Percentiles rank a stretch among this genome's conserved stretches.
Evolutionary conservation across 108 stramenopile genomes (phyloP).

Genomic region (Pseudonitzschia multistriata): DNA sequence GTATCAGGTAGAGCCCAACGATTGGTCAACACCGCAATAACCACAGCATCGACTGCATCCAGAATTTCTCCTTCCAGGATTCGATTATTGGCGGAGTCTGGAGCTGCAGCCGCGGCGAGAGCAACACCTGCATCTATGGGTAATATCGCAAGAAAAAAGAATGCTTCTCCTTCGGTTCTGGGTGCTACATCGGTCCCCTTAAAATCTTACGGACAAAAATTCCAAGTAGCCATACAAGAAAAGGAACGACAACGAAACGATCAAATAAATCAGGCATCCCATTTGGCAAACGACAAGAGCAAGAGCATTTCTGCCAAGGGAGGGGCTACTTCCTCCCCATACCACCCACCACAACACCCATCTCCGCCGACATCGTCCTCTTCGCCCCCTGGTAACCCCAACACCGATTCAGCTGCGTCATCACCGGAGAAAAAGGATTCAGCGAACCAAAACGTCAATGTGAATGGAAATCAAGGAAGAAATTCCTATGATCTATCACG

Average conservation of each 20-base stretch:
- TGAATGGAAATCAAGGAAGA: too few species aligned
- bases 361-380: not conserved
- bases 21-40: slow-evolving; percentile 16
- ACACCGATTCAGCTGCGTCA: too few species aligned
- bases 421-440: too few species aligned
- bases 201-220: slow-evolving; percentile 24
- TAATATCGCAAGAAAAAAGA: not conserved
- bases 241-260: not conserved
- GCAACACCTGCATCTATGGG: not conserved
- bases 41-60: slow-evolving; percentile 6
- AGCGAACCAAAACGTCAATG: too few species aligned
- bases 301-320: slow-evolving; percentile 35
- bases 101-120: slow-evolving; percentile 6
- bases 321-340: slow-evolving; percentile 29
- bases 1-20: slow-evolving; percentile 35
- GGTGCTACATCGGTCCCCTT: not conserved
- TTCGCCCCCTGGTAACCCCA: not conserved
- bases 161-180: not conserved
- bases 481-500: too few species aligned
- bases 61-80: not conserved
- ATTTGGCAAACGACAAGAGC: not conserved
- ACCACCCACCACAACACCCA: not conserved
- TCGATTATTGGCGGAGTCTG: slow-evolving; percentile 1
- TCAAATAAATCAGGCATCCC: not conserved
- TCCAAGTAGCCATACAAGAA: slow-evolving; percentile 18